Conservation (phyloP, 257 asterid genomes). For the Pogostemon cablin region DNA sequence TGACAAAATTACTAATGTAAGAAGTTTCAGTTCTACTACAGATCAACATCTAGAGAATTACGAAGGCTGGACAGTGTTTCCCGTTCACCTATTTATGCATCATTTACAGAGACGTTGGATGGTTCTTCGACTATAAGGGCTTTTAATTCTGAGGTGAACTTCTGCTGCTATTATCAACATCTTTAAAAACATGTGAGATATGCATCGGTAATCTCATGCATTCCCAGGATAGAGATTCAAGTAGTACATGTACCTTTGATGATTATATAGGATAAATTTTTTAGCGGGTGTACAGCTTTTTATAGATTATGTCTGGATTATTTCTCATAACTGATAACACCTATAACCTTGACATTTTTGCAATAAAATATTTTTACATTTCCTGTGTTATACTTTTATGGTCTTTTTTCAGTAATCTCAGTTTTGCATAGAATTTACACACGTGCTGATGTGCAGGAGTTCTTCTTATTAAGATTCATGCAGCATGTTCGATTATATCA, state of each 20-base stretch:
- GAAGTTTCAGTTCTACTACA: slow-evolving; percentile 78
- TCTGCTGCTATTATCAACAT: not conserved
- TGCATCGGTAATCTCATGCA: no score
- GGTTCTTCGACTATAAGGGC: slow-evolving; percentile 96
- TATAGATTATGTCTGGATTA: not conserved
- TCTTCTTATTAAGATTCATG: slow-evolving; percentile 64
- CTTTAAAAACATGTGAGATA: no score
- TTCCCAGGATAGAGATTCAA: no score
- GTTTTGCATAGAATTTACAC: not conserved
- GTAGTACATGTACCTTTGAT: no score
- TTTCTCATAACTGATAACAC: not conserved
- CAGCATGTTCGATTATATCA: slow-evolving; percentile 71
- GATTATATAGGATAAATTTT: no score
- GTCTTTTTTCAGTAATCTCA: not conserved
- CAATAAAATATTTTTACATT: not conserved
- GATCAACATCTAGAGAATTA: slow-evolving; percentile 94
- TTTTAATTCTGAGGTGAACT: slow-evolving; percentile 66
- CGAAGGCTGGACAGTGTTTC: slow-evolving; percentile 97
- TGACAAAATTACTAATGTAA: slow-evolving; percentile 28
- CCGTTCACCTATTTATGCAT: slow-evolving; percentile 94
- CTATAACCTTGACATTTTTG: not conserved
- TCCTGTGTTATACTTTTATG: slow-evolving; percentile 1
- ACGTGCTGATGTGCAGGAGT: slow-evolving; percentile 49
- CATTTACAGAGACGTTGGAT: slow-evolving; percentile 90
- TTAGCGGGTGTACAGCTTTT: not conserved